Base-by-base conservation (phyloP, 305 asterid genomes). In the Salvia sclarea region DNA sequence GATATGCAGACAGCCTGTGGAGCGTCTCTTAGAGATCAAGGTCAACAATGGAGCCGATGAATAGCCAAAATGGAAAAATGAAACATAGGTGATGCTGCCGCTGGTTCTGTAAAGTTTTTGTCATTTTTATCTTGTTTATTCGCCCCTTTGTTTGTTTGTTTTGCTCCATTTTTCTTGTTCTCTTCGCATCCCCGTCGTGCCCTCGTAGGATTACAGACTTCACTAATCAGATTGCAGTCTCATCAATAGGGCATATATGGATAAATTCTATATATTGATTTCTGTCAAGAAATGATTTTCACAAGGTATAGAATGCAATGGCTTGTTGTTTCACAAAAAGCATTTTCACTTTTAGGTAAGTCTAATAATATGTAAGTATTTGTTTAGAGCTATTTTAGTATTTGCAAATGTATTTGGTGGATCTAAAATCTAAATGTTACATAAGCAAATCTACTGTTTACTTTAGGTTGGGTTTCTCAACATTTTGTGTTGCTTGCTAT, bases 21-120 rank as follows among this genome's bases (percentile, higher is more conserved):
- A 91, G 82, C 89, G 98, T 45, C 98, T 94, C 60, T 75, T 94
- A 83, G 98, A 91, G 91, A 94, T 94, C 84, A 94, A 89, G 80
- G 96, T 94, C 70, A 89, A 71, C 85, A 88, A 83, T 62, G 86
- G 83, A 35, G 56, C 76, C 9, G 91, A 84, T 8, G 90, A 92
- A 73, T 84, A 86, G 82, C 59, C 54, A 45, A 17, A 66, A 40
- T 10, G 4, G 0, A 6, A 37, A 38, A 12, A 12, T n/a, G 45
- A 20, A 21, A 22, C 66, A 54, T 68, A 76, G 64, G 64, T 59
- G 76, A 66, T 69, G 79, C 76, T 35, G 66, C 58, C 60, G 65
- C 63, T 41, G 63, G 1, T 55, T 67, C 57, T 84, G 82, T 78
- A 78, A 81, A 82, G 82, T 68, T 79, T 63, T 70, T 44, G 44